Percentiles rank a stretch among this genome's conserved stretches.
These are phyloP conservation scores for Lodderomyces parapsilosis DNA, from an alignment of 1,139 yeast genomes.

Conservation along the genomic window DNA sequence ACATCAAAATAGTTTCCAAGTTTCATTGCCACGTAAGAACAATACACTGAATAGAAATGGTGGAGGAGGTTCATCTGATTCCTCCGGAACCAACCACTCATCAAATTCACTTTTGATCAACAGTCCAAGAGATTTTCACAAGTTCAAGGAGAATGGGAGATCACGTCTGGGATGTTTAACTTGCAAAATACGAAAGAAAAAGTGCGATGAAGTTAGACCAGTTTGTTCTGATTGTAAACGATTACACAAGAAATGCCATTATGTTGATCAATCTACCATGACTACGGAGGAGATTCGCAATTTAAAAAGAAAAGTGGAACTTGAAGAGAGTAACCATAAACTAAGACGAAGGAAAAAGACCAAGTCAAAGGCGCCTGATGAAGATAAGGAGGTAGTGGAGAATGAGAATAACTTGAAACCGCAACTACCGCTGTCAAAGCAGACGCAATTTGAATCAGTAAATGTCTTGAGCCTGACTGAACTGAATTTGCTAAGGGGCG, in stretches of 20 bases:
- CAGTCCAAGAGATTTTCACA: constrained; percentile 14
- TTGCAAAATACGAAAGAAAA: constrained; percentile 68
- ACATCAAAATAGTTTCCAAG: neutral
- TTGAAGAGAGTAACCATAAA: constrained; percentile 32
- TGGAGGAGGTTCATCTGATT: neutral
- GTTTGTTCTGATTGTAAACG: constrained; percentile 59
- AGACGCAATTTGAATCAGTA: no score
- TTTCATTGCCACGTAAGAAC: neutral
- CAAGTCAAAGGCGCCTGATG: neutral
- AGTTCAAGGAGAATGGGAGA: constrained; percentile 21
- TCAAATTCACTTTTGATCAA: constrained; percentile 7
- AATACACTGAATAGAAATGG: no score
- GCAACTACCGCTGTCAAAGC: neutral
- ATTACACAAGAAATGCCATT: constrained; percentile 50
- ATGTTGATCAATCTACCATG: constrained; percentile 34
- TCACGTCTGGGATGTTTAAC: constrained; percentile 67
- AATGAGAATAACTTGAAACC: neutral
- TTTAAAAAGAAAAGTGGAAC: constrained; percentile 26
- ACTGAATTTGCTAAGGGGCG: neutral
- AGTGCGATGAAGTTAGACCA: constrained; percentile 68
- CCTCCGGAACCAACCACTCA: neutral
- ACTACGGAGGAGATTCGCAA: constrained; percentile 23
- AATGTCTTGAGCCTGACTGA: no score
- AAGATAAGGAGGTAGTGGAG: neutral
- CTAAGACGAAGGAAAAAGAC: constrained; percentile 31